phyloP scores from a whole-genome alignment of 495 filamentous ascomycete genomes.

The Neurospora sp. region DNA sequence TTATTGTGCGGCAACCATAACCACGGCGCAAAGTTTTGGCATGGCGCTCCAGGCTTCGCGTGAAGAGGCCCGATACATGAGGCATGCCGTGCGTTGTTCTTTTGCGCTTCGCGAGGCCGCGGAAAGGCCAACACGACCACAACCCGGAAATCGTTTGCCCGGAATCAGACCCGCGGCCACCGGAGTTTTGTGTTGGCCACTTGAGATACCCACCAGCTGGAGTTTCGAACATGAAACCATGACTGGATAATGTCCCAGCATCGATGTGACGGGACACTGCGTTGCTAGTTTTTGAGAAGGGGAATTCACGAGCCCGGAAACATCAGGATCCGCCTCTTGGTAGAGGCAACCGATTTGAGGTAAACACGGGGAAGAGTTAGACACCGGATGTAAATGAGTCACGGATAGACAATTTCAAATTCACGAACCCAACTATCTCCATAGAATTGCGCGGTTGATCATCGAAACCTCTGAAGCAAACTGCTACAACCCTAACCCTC shows the following conservation, averaged over 20 bases:
- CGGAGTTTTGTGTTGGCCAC: neutral
- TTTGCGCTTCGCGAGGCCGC: neutral
- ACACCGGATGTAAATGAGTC: neutral
- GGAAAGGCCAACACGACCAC: neutral
- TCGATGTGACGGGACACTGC: neutral
- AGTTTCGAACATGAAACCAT: neutral
- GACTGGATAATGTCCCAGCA: neutral
- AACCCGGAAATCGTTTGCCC: neutral
- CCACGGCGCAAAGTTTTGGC: neutral
- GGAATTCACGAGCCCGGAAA: neutral
- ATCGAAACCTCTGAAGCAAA: neutral
- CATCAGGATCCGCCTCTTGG: neutral
- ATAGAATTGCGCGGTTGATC: neutral
- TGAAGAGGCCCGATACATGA: neutral
- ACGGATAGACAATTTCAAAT: neutral
- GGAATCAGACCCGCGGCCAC: neutral
- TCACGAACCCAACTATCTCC: neutral
- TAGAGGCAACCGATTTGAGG: neutral
- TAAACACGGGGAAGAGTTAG: neutral
- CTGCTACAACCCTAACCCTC: neutral
- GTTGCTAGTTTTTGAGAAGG: neutral
- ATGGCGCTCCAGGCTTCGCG: neutral
- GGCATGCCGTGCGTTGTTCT: neutral
- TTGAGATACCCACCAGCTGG: neutral
- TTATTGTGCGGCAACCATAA: neutral